Evolutionary conservation across 805 yeast species (phyloP).

Genomic region (Wickerhamomyces bovis): DNA sequence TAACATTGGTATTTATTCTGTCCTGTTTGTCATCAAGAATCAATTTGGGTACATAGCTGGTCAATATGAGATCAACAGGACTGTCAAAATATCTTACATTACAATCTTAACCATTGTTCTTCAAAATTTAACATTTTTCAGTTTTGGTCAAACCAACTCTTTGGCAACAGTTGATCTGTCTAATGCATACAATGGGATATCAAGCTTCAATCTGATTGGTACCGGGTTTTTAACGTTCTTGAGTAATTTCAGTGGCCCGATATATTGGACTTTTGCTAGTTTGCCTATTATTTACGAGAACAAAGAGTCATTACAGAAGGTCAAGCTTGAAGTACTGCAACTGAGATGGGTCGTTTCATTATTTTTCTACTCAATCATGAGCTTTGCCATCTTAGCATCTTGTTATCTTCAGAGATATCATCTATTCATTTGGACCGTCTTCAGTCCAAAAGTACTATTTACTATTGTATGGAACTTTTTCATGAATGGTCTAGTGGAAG

Average conservation of each 20-base stretch:
- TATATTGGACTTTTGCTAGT: constrained; percentile 66
- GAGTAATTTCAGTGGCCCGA: constrained; percentile 81
- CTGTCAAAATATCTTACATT: constrained; percentile 6
- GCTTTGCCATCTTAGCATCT: constrained; percentile 54
- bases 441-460: constrained; percentile 85
- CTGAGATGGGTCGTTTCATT: constrained; percentile 17
- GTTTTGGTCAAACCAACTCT: constrained; percentile 87
- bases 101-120: constrained; percentile 35
- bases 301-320: constrained; percentile 9
- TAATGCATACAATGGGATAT: constrained; percentile 86
- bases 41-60: constrained; percentile 7
- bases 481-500: constrained; percentile 33
- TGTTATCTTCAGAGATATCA: constrained; percentile 77
- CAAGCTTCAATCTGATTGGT: constrained; percentile 56
- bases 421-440: constrained; percentile 95
- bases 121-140: constrained; percentile 77
- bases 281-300: constrained; percentile 34
- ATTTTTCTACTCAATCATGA: constrained; percentile 53
- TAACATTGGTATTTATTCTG: constrained; percentile 43
- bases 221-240: constrained; percentile 78
- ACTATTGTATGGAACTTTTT: constrained; percentile 68
- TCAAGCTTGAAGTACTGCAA: constrained; percentile 32
- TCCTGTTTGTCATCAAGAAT: constrained; percentile 28
- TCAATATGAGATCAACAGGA: not conserved
- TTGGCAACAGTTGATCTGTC: constrained; percentile 86